These are phyloP conservation scores for Debaryomyces udenii DNA, from an alignment of 1,139 yeast species.

Conservation along the genomic window DNA sequence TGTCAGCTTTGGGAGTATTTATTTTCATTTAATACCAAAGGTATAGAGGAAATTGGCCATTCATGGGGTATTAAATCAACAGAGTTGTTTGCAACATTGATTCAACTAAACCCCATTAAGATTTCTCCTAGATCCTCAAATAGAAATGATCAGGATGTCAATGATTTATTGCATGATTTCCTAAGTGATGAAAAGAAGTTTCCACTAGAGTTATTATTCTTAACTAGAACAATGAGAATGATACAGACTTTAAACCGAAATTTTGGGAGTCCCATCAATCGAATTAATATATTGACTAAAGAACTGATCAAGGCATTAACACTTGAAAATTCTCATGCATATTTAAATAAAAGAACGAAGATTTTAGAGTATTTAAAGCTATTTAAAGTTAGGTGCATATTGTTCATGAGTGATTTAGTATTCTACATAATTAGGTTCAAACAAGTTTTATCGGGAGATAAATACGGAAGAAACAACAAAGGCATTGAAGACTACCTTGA, in stretches of 20 bases:
- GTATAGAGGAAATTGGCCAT: slow-evolving; percentile 51
- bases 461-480: slow-evolving; percentile 34
- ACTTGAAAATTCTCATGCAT: slow-evolving; percentile 17
- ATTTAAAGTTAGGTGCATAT: slow-evolving; percentile 36
- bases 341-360: slow-evolving; percentile 11
- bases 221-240: slow-evolving; percentile 74
- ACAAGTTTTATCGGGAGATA: slow-evolving; percentile 38
- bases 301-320: slow-evolving; percentile 47
- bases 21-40: slow-evolving; percentile 53
- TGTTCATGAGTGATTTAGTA: slow-evolving; percentile 46
- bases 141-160: slow-evolving; percentile 20
- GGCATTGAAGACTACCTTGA: slow-evolving; percentile 56
- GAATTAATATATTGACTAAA: slow-evolving; percentile 62
- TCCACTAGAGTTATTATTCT: slow-evolving; percentile 66
- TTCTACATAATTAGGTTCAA: slow-evolving; percentile 45
- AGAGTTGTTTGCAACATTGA: slow-evolving; percentile 64
- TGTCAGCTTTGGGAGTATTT: slow-evolving; percentile 64
- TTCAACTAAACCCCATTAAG: slow-evolving; percentile 52
- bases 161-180: slow-evolving; percentile 39
- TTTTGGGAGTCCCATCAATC: slow-evolving; percentile 73
- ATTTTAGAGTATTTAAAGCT: slow-evolving; percentile 24
- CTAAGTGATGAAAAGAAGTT: slow-evolving; percentile 64
- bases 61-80: slow-evolving; percentile 76
- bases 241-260: slow-evolving; percentile 68
- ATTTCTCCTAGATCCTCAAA: slow-evolving; percentile 28